These are phyloP conservation scores for Torulaspora gathmanii DNA, from an alignment of 805 yeast species.

Conservation along the genomic window DNA sequence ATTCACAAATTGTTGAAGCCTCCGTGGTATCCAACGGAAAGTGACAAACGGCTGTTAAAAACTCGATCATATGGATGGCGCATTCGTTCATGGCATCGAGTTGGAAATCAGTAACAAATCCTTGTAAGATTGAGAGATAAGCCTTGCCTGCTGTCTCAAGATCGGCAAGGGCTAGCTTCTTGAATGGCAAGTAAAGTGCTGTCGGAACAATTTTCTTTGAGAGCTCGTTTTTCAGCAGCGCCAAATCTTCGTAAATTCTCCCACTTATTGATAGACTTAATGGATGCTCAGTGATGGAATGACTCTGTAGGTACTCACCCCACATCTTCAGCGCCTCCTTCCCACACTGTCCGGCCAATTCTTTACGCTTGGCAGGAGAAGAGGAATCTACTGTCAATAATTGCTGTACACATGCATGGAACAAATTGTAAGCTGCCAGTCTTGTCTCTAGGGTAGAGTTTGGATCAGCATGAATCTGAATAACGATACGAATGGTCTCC, in stretches of 20 bases:
- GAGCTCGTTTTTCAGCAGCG: slow-evolving; percentile 23
- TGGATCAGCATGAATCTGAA: slow-evolving; percentile 36
- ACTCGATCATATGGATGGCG: slow-evolving; percentile 23
- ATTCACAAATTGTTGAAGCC: slow-evolving; percentile 12
- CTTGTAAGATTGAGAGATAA: slow-evolving; percentile 5
- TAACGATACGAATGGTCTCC: slow-evolving; percentile 49
- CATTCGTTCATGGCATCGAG: slow-evolving; percentile 18
- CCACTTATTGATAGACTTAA: slow-evolving; percentile 13
- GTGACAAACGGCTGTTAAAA: slow-evolving; percentile 18
- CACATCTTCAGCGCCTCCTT: slow-evolving; percentile 17
- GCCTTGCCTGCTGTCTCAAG: slow-evolving; percentile 13
- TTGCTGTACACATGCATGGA: slow-evolving; percentile 50
- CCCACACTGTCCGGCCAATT: slow-evolving; percentile 18
- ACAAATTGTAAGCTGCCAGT: slow-evolving; percentile 46
- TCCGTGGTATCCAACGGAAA: slow-evolving; percentile 11
- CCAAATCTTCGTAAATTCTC: slow-evolving; percentile 23
- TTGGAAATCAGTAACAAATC: slow-evolving; percentile 4
- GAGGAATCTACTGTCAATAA: slow-evolving; percentile 37
- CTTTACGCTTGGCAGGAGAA: slow-evolving; percentile 18
- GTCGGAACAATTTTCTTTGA: slow-evolving; percentile 21
- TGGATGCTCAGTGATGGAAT: slow-evolving; percentile 5
- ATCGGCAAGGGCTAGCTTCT: slow-evolving; percentile 15
- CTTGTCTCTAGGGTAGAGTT: slow-evolving; percentile 39
- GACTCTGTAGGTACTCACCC: slow-evolving; percentile 9
- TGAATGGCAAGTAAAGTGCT: slow-evolving; percentile 9